A percentile compares a stretch with the other conserved stretches of the same genome.
phyloP scores from a whole-genome alignment of 768 basidiomycete species.

The Lentinula sp. region DNA sequence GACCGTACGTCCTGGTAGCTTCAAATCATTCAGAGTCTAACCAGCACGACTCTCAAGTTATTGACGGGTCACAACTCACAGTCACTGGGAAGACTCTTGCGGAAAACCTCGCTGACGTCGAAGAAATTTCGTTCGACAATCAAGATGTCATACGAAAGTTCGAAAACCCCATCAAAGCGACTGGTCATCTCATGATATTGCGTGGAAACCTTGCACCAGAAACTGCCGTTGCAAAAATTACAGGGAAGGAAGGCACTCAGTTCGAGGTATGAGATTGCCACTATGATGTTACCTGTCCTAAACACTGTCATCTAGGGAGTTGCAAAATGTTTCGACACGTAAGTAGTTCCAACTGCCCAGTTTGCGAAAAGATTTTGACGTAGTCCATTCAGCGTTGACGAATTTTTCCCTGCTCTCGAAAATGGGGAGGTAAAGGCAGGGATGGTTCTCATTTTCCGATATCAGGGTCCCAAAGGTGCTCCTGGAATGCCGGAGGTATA shows the following conservation, averaged over 20 bases:
- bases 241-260: slow-evolving; percentile 82
- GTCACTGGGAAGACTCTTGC: slow-evolving; percentile 89
- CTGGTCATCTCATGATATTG: slow-evolving; percentile 83
- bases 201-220: slow-evolving; percentile 86
- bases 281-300: background rate
- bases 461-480: slow-evolving; percentile 88
- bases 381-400: slow-evolving; percentile 39
- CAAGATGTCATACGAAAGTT: slow-evolving; percentile 76
- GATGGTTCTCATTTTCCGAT: slow-evolving; percentile 75
- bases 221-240: slow-evolving; percentile 87
- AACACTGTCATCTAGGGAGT: slow-evolving; percentile 32
- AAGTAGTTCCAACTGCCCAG: slow-evolving; percentile 3
- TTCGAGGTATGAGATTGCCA: slow-evolving; percentile 55
- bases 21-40: background rate
- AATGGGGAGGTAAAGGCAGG: slow-evolving; percentile 72
- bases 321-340: slow-evolving; percentile 78
- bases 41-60: slow-evolving; percentile 45
- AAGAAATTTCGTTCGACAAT: slow-evolving; percentile 56
- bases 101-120: slow-evolving; percentile 76
- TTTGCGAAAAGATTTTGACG: background rate
- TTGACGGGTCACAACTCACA: slow-evolving; percentile 79
- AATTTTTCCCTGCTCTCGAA: slow-evolving; percentile 70
- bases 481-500: slow-evolving; percentile 84
- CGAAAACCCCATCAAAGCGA: slow-evolving; percentile 77
- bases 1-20: background rate